Base-by-base conservation (phyloP, 75 land plant species). In the Isoetes taiwanensis region DNA sequence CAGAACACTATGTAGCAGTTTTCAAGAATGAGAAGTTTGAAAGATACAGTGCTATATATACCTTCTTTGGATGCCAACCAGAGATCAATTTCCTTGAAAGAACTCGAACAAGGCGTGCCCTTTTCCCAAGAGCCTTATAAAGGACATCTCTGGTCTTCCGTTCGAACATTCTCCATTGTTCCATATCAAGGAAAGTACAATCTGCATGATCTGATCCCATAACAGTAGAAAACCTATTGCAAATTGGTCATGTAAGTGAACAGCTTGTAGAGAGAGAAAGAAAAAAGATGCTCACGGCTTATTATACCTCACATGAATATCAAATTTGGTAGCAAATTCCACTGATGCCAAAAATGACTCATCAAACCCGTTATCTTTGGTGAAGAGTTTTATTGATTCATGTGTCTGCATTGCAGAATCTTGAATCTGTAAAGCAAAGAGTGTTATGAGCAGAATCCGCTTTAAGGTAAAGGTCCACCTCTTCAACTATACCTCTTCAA, bases 241-340 rank as follows among this genome's bases (percentile, higher is more conserved):
- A n/a, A n/a, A n/a, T n/a, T n/a, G n/a, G n/a, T n/a, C n/a, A n/a
- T n/a, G n/a, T n/a, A n/a, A n/a, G n/a, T n/a, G n/a, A n/a, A n/a
- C n/a, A n/a, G n/a, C n/a, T n/a, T n/a, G n/a, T 37, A 37, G 39
- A 37, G 39, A 37, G 14, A 37, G n/a, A n/a, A n/a, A n/a, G n/a
- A n/a, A n/a, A n/a, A n/a, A n/a, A n/a, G n/a, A n/a, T n/a, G n/a
- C 57, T 27, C 5, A 26, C 27, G 6, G 23, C 32, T 11, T 26
- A 6, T 54, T 28, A 59, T 59, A 90, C 97, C 94, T 82, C 50
- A 81, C 63, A 57, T 78, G 78, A 50, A 74, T 79, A 58, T 90
- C 97, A 71, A 76, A 90, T 61, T 78, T 86, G 19, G 82, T 73
- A 74, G 94, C 55, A 62, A 67, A 78, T 26, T 86, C 97, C 48